Percentiles rank a stretch among this genome's conserved stretches.
Evolutionary conservation across 371 early-diverging fungal genomes (phyloP).

Genomic region (Zychaea mexicana): DNA sequence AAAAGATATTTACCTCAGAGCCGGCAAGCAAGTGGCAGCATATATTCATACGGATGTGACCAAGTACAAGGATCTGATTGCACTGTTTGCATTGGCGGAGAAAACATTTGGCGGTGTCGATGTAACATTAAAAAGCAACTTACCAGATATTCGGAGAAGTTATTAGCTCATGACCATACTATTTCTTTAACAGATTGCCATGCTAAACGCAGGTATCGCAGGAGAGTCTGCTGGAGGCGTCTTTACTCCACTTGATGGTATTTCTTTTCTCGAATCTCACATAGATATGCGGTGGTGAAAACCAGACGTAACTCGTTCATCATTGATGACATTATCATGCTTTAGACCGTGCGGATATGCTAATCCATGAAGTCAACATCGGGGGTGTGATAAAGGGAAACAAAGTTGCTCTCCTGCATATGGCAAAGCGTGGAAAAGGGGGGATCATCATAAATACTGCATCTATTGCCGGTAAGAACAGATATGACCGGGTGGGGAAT

Average conservation of each 20-base stretch:
- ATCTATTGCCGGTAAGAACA: constrained; percentile 19
- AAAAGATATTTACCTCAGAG: no score
- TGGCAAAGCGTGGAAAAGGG: constrained; percentile 43
- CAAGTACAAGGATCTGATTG: constrained; percentile 36
- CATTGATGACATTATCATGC: background rate
- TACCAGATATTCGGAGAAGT: background rate
- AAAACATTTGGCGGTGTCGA: constrained; percentile 46
- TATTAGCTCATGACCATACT: background rate
- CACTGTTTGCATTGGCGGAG: constrained; percentile 44
- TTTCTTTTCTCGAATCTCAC: no score
- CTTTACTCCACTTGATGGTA: background rate
- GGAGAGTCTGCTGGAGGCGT: background rate
- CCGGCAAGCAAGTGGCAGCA: constrained; percentile 22
- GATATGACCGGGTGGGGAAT: no score
- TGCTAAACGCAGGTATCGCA: background rate
- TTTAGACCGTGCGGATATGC: constrained; percentile 8
- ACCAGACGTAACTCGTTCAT: background rate
- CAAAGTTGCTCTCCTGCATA: constrained; percentile 42
- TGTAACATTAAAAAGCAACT: background rate
- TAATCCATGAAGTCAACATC: constrained; percentile 8
- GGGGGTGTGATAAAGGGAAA: constrained; percentile 14
- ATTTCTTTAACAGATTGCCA: background rate
- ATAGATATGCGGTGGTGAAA: no score
- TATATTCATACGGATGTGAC: constrained; percentile 63
- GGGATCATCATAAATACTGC: constrained; percentile 50